Conservation (phyloP, 805 yeast genomes). For the Osmozyma mogii region DNA sequence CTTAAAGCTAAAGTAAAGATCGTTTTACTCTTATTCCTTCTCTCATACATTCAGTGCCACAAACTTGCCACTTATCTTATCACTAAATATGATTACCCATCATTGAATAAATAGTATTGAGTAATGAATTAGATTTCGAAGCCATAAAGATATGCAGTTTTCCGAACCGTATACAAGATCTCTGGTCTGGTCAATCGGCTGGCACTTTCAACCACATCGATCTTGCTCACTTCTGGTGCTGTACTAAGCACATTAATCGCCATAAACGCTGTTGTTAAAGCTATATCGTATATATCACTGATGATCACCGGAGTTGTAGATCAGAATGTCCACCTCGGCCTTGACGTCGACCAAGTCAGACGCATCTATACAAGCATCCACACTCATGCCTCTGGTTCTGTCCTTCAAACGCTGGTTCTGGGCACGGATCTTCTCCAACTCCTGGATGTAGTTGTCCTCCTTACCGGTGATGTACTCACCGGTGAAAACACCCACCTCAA, state of each 20-base stretch:
- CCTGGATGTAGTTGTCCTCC: conserved; percentile 72
- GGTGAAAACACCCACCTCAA: conserved; percentile 95
- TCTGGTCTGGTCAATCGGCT: too few species aligned
- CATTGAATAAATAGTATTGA: too few species aligned
- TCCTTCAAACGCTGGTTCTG: conserved; percentile 51
- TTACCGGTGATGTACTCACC: conserved; percentile 94
- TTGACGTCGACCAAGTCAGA: conserved; percentile 56
- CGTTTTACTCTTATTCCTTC: too few species aligned
- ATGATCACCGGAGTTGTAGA: conserved; percentile 52
- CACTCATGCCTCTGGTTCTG: conserved; percentile 31
- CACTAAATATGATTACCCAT: too few species aligned
- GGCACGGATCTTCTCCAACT: conserved; percentile 77
- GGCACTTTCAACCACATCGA: too few species aligned
- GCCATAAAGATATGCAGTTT: too few species aligned
- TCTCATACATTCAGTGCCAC: too few species aligned
- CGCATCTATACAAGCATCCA: conserved; percentile 34
- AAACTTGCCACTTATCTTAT: too few species aligned
- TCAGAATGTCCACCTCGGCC: conserved; percentile 62
- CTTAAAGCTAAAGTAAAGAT: too few species aligned
- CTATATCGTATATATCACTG: conserved; percentile 3
- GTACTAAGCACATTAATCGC: not conserved
- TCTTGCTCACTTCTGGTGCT: too few species aligned
- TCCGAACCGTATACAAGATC: too few species aligned
- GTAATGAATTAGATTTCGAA: too few species aligned
- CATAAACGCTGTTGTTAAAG: not conserved